Percentiles rank a stretch among this genome's conserved stretches.
Evolutionary conservation across 78 protist species (phyloP).

Genomic region (Mantamonas sphyraenae): DNA sequence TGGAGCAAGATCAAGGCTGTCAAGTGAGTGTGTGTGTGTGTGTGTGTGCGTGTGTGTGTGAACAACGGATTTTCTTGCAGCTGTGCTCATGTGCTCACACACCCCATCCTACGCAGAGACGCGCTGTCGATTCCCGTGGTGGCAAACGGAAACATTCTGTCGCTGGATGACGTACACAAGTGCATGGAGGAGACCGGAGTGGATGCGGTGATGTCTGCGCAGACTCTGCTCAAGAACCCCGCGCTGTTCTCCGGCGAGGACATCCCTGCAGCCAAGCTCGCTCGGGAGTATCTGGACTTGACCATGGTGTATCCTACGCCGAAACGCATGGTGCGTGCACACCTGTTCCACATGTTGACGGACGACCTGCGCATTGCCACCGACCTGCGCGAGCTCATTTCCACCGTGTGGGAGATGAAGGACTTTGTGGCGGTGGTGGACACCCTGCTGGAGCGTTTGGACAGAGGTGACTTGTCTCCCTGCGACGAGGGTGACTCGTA

Average conservation of each 20-base stretch:
- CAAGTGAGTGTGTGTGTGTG: not conserved
- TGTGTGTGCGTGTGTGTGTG: not conserved
- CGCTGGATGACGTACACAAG: conserved; percentile 9
- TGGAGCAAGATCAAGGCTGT: conserved; percentile 39
- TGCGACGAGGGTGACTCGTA: too few relatives aligned
- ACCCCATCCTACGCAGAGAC: not conserved
- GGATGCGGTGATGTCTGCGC: conserved; percentile 64
- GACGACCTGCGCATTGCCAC: not conserved
- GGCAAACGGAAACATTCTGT: conserved; percentile 63
- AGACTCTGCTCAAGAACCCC: conserved; percentile 38
- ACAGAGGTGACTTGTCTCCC: too few relatives aligned
- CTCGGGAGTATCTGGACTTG: conserved; percentile 37
- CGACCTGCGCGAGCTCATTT: not conserved
- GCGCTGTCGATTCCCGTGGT: conserved; percentile 55
- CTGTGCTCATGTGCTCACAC: not conserved
- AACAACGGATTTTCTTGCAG: not conserved
- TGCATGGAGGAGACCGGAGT: conserved; percentile 50
- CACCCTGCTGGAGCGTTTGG: too few relatives aligned
- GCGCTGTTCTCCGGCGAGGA: conserved; percentile 22
- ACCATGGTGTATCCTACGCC: not conserved
- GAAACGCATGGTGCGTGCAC: not conserved
- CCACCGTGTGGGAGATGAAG: not conserved
- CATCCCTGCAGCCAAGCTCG: conserved; percentile 8
- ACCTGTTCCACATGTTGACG: conserved; percentile 23
- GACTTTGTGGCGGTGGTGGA: too few relatives aligned